These are phyloP conservation scores for Aegilops umbellulata DNA, from an alignment of 176 grass and related monocot genomes.

Conservation along the genomic window DNA sequence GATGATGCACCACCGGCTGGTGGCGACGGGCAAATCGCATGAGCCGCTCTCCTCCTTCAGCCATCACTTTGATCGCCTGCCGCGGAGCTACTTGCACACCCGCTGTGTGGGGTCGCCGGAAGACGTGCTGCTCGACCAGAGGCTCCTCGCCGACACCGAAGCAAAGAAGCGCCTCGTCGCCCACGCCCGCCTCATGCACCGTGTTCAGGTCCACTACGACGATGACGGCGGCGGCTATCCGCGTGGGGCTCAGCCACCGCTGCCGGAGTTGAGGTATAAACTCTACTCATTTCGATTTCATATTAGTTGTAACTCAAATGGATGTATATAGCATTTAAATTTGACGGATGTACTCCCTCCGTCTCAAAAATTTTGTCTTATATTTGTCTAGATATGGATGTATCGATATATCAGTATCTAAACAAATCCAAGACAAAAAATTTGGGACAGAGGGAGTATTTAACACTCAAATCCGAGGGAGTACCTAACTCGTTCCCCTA, in stretches of 20 bases:
- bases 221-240: background rate
- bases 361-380: no score
- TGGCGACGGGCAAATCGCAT: background rate
- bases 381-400: no score
- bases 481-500: no score
- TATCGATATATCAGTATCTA: no score
- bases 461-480: no score
- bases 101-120: conserved; percentile 1
- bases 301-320: no score
- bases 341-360: no score
- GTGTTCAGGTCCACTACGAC: background rate
- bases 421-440: no score
- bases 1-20: background rate
- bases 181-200: background rate
- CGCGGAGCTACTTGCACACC: background rate
- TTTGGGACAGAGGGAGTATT: no score
- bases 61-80: background rate
- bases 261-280: background rate
- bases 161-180: background rate
- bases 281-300: no score
- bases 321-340: no score
- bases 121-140: conserved; percentile 3
- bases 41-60: background rate
- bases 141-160: background rate
- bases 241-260: background rate